Base-by-base conservation (phyloP, 345 rosid genomes). In the Arabis hirsuta region DNA sequence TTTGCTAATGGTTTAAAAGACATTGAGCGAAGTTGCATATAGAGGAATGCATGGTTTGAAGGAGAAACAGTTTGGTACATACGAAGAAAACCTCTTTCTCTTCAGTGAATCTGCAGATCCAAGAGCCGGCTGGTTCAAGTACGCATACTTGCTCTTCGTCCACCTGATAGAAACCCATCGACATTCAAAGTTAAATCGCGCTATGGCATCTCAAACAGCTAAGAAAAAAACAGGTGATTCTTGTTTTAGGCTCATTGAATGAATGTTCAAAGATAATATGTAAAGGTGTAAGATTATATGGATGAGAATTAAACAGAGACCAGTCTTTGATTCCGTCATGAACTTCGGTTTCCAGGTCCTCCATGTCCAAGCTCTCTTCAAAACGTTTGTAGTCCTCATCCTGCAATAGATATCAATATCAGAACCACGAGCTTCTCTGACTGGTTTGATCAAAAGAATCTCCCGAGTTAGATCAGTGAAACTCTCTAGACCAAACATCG, bases 111-210 rank as follows among this genome's bases (percentile, higher is more conserved):
- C 90, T 53, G 58, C 55, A 12, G 88, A 71, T 44, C 76, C 83
- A n/a, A 86, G 39, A 20, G 89, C 93, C 0, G 98, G 96, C 41
- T 92, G 96, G 87, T 90, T 92, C 78, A 92, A 57, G 73, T 90
- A 92, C 12, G 98, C 98, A 41, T 88, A 92, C 75, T 86, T 92
- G 85, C 98, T 90, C 89, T 86, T 90, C 0, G 85, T 90, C 98
- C 96, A 90, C 98, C 98, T 92, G 87, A 74, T 2, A 52, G 0
- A 54, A 27, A 50, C 3, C 22, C 50, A 55, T 46, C 65, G 3
- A 47, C 1, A n/a, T 38, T 10, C 46, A 61, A 22, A 74, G 51
- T 70, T 71, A 38, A 52, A 63, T 19, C 62, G 3, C 7, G 12
- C 41, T 39, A 29, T 22, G 2, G 41, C 58, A 48, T n/a, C 31